A percentile compares a stretch with the other conserved stretches of the same genome.
Conservation (phyloP, 257 asterid species). For the Primulina tabacum region DNA sequence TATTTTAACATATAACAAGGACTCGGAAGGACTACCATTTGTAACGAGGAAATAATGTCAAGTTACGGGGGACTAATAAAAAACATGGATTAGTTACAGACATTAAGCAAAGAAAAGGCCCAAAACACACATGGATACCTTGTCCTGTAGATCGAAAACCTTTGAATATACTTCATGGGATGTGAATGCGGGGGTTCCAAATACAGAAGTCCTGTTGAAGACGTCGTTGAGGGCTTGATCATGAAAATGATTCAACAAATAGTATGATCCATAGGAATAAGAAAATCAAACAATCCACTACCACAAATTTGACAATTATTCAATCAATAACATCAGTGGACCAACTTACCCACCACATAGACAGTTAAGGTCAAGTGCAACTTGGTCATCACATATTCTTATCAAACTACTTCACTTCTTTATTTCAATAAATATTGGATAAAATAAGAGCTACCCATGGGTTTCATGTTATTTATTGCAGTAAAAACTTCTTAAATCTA, state of each 20-base stretch:
- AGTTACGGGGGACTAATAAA: background rate
- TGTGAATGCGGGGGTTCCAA: slow-evolving; percentile 66
- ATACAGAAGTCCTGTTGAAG: slow-evolving; percentile 62
- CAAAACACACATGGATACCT: slow-evolving; percentile 41
- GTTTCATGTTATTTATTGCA: background rate
- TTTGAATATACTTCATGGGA: slow-evolving; percentile 80
- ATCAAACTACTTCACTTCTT: background rate
- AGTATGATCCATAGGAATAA: slow-evolving; percentile 8
- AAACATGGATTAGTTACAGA: background rate
- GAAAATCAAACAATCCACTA: background rate
- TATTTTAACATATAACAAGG: background rate
- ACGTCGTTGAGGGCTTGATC: slow-evolving; percentile 18
- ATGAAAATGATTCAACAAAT: background rate
- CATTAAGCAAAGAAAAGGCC: slow-evolving; percentile 1
- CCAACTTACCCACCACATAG: background rate
- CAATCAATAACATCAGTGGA: background rate
- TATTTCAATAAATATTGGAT: background rate
- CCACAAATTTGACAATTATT: background rate
- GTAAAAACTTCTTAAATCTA: background rate
- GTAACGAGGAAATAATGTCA: too few species aligned
- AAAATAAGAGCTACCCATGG: background rate
- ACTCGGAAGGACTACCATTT: background rate
- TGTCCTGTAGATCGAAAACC: slow-evolving; percentile 76
- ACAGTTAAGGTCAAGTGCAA: background rate
- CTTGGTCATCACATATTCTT: background rate